Evolutionary conservation across 2,329 filamentous ascomycete genomes (phyloP), one percentile per base, ranked within the genome.

Genomic region (Ophiosphaerella korrae): DNA sequence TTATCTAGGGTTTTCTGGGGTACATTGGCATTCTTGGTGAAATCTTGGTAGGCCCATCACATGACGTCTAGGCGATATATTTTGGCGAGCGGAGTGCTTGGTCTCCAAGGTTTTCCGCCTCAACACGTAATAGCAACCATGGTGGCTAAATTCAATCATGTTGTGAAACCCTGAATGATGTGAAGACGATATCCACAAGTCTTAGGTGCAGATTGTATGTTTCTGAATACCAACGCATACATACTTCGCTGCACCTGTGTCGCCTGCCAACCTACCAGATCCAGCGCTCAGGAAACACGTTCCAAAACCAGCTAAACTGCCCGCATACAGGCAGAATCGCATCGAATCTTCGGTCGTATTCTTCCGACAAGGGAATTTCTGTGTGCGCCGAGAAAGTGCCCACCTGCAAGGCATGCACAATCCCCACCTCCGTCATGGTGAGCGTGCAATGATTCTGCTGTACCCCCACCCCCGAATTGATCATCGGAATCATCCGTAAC

Each of bases 51-150:
- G 7, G 3, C 26, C 26, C 26, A 11, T 29, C 26, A 29, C 26
- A 29, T 29, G 26, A 29, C 26, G 26, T 11, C 11, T 29, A 29
- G 7, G 26, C 26, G 26, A 29, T 7, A 29, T 11, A 2, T 29
- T 29, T 29, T 29, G 26, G 50, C 21, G 42, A 24, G 59, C 59
- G 59, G 59, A 58, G 55, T 55, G 55, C 57, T 58, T 58, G 57
- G 55, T 39, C 21, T 41, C 57, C 60, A 61, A 63, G 60, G 46
- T 35, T 55, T 61, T 55, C 60, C 60, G 60, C 60, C 34, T 33
- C 11, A n/a, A 26, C 33, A 36, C 32, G 33, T 18, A 37, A 36
- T 21, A n/a, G 7, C 18, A 23, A 23, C 13, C 12, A 12, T 12
- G 13, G 12, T 40, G 37, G n/a, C 21, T 26, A 23, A 23, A 12